Conservation (phyloP, 2,329 filamentous ascomycete species). For the Fusarium ambrosium region DNA sequence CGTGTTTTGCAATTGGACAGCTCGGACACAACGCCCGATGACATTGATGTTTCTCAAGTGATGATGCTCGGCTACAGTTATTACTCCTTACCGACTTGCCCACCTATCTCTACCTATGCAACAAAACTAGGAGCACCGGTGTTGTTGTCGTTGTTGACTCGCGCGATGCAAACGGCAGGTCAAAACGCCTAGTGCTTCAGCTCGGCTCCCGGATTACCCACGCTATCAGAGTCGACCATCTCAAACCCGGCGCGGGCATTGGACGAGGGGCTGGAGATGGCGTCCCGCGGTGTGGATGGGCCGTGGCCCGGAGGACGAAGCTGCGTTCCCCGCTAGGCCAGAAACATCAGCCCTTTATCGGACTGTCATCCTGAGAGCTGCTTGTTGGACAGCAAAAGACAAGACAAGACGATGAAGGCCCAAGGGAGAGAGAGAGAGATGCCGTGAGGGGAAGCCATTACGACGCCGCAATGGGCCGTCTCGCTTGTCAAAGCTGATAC, state of each 20-base stretch:
- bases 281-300: conserved; percentile 4
- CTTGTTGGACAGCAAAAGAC: not conserved
- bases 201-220: not conserved
- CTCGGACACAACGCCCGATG: not conserved
- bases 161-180: conserved; percentile 2
- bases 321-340: not conserved
- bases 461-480: not conserved
- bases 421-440: not conserved
- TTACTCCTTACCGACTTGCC: not conserved
- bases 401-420: not conserved
- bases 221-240: not conserved
- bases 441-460: not conserved
- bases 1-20: not conserved
- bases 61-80: not conserved
- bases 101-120: not conserved
- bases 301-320: not conserved
- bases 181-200: not conserved
- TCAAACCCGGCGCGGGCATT: not conserved
- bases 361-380: not conserved
- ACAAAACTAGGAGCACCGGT: not conserved
- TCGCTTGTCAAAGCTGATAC: not conserved
- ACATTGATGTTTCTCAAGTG: not conserved
- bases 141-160: not conserved
- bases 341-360: conserved; percentile 5
- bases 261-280: conserved; percentile 8